Percentiles rank a stretch among this genome's conserved stretches.
Evolutionary conservation across 139 green algal genomes (phyloP).

Genomic region (Ulvella scutata): DNA sequence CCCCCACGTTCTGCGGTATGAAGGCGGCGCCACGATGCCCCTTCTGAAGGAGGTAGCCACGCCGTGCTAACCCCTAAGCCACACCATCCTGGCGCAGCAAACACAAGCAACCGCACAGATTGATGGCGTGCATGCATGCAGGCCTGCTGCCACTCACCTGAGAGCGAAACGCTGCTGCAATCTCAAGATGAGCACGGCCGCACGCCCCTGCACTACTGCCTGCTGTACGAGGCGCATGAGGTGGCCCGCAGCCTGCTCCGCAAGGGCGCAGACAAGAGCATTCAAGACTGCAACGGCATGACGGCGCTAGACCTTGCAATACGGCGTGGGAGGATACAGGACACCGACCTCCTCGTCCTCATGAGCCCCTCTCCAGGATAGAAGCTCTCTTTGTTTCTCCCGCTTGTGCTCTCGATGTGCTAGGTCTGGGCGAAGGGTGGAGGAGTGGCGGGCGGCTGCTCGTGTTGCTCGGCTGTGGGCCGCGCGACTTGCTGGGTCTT

Average conservation of each 20-base stretch:
- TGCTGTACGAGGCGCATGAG: not conserved
- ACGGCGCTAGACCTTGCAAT: not conserved
- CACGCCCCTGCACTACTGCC: not conserved
- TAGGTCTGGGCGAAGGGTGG: no score
- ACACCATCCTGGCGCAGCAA: no score
- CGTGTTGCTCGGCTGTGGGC: no score
- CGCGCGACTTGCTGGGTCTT: no score
- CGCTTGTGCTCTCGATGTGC: no score
- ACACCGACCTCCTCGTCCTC: not conserved
- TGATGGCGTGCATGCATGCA: not conserved
- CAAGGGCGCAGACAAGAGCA: not conserved
- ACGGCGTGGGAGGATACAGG: not conserved
- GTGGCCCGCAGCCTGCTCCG: not conserved
- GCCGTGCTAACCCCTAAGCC: no score
- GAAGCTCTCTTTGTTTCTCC: no score
- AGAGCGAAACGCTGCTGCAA: not conserved
- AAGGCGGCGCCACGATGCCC: no score
- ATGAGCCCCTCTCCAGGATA: not conserved
- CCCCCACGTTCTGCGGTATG: no score
- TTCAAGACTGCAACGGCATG: not conserved
- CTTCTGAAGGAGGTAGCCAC: no score
- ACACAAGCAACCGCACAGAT: no score
- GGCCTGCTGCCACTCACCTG: not conserved
- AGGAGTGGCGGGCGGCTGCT: no score
- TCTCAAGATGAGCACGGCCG: not conserved